Evolutionary conservation across 2,329 filamentous ascomycete genomes (phyloP).

Genomic region (Orbilia javanica): DNA sequence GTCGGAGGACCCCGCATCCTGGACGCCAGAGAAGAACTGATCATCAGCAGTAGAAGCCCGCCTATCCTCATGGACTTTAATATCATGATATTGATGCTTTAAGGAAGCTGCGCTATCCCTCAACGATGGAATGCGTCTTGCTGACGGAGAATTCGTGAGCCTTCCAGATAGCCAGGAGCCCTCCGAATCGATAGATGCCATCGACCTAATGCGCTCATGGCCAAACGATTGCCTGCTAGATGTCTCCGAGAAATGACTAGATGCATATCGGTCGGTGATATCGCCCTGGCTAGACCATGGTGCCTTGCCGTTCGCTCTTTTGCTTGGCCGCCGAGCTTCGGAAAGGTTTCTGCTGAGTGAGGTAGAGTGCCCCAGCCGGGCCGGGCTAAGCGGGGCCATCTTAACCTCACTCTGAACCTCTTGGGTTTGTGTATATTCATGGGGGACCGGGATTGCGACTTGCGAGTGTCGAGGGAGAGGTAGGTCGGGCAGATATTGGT

Average conservation of each 20-base stretch:
- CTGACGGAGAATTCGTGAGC: constrained; percentile 67
- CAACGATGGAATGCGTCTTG: constrained; percentile 66
- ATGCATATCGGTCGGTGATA: constrained; percentile 40
- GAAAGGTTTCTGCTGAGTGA: constrained; percentile 47
- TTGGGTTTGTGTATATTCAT: constrained; percentile 36
- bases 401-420: constrained; percentile 29
- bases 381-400: constrained; percentile 42
- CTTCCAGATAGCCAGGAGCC: constrained; percentile 93
- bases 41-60: constrained; percentile 77
- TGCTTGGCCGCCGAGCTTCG: constrained; percentile 40
- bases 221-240: constrained; percentile 48
- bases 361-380: constrained; percentile 16
- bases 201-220: constrained; percentile 68
- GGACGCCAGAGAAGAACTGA: constrained; percentile 76
- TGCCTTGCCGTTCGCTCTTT: constrained; percentile 34
- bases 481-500: constrained; percentile 41
- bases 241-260: constrained; percentile 51
- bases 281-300: constrained; percentile 41
- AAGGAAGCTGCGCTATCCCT: constrained; percentile 66
- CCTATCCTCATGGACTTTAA: constrained; percentile 71
- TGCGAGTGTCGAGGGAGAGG: constrained; percentile 42
- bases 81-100: constrained; percentile 68
- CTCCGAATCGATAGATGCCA: constrained; percentile 95
- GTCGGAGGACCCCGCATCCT: constrained; percentile 60
- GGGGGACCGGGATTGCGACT: constrained; percentile 48